A percentile compares a stretch with the other conserved stretches of the same genome.
Conservation (phyloP, 2,329 filamentous ascomycete genomes). For the Stagonosporopsis cucurbitacearum region DNA sequence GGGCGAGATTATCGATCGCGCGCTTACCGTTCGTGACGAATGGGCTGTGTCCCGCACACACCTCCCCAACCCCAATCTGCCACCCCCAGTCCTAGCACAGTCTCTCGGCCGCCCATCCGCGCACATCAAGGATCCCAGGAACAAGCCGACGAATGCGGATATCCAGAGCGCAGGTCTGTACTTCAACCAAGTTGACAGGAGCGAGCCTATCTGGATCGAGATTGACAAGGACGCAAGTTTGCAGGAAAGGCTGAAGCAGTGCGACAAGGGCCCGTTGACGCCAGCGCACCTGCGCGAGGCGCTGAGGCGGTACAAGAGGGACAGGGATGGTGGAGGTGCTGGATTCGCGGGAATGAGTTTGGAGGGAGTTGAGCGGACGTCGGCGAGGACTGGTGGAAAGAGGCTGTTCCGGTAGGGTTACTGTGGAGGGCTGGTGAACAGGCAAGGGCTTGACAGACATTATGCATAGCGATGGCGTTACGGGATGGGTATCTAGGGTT, state of each 20-base stretch:
- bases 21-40: constrained; percentile 73
- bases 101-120: constrained; percentile 39
- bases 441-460: background rate
- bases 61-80: constrained; percentile 41
- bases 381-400: constrained; percentile 54
- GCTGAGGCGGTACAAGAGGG: constrained; percentile 69
- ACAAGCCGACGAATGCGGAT: constrained; percentile 38
- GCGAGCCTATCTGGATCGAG: constrained; percentile 37
- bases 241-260: constrained; percentile 38
- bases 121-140: constrained; percentile 36
- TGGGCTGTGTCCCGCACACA: constrained; percentile 63
- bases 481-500: background rate
- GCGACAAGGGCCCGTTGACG: constrained; percentile 64
- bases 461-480: constrained; percentile 18
- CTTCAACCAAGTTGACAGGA: constrained; percentile 30
- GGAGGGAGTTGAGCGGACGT: constrained; percentile 55
- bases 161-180: constrained; percentile 37
- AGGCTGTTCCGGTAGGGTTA: constrained; percentile 51
- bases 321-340: constrained; percentile 67
- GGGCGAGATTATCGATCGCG: constrained; percentile 75
- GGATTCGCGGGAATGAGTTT: constrained; percentile 59
- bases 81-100: constrained; percentile 31
- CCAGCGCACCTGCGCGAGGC: constrained; percentile 80
- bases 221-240: constrained; percentile 32
- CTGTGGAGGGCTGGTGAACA: background rate